Evolutionary conservation across 176 grass and related monocot genomes (phyloP).

Genomic region (Zea luxurians): DNA sequence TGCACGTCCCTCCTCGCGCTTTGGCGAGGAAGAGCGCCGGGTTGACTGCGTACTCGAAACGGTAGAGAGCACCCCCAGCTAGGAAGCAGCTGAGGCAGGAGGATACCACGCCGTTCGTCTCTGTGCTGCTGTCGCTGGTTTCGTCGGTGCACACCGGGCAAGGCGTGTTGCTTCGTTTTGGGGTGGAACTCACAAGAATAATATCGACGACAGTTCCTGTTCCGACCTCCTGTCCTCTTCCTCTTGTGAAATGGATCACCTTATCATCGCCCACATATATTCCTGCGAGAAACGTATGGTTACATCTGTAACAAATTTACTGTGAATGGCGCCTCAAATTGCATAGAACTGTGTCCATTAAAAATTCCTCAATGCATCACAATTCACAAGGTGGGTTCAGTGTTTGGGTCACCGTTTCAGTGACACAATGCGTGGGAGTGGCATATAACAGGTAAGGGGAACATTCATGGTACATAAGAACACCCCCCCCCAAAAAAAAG

Average conservation of each 20-base stretch:
- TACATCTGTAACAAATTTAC: not conserved
- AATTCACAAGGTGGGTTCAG: not conserved
- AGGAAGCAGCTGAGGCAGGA: conserved; percentile 76
- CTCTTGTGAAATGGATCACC: conserved; percentile 82
- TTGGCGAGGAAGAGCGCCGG: conserved; percentile 63
- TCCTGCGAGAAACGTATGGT: conserved; percentile 38
- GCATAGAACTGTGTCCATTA: not conserved
- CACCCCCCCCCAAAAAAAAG: not conserved
- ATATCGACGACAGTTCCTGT: conserved; percentile 68
- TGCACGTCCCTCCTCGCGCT: conserved; percentile 70
- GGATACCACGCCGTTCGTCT: conserved; percentile 48
- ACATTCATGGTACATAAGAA: not conserved
- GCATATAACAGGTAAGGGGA: not conserved
- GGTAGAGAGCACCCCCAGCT: conserved; percentile 58
- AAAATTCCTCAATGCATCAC: not conserved
- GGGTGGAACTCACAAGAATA: conserved; percentile 55
- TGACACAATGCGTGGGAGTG: conserved; percentile 7
- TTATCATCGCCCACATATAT: conserved; percentile 69
- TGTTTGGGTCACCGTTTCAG: not conserved
- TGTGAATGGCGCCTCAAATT: not conserved
- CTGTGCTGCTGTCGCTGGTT: not conserved
- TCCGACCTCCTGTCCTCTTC: conserved; percentile 65
- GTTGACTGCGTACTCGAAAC: conserved; percentile 63
- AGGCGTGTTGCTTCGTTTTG: conserved; percentile 31
- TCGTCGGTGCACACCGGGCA: conserved; percentile 46